Base-by-base conservation (phyloP, 768 basidiomycete species). In the Tulasnella sp. region DNA sequence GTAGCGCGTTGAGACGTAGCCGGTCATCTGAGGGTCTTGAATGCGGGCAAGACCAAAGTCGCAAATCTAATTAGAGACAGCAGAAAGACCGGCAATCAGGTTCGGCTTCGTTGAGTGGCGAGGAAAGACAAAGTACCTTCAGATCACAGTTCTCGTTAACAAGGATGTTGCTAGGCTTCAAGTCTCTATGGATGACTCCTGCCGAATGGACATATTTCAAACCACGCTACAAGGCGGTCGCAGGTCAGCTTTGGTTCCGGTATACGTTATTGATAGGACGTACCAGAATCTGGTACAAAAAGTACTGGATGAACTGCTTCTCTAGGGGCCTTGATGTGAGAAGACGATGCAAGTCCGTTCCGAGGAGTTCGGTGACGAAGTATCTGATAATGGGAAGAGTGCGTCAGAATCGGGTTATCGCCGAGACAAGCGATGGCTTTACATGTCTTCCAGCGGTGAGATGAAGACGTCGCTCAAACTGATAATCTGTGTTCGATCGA, bases 261-360 rank as follows among this genome's bases (percentile, higher is more conserved):
- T 2, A 58, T 29, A 58, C 2, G n/a, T 6, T 58, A n/a, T 9
- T 25, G 8, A 7, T 22, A 14, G 36, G 29, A 85, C 91, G 75
- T 76, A 96, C 96, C 77, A 99, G 88, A 79, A 99, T 99, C 84
- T 99, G 97, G 85, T 99, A 99, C 36, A 99, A 86, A 87, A 99
- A 99, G 84, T 99, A 99, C 82, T 99, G 97, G 77, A 99, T 99
- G 84, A 99, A 99, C 83, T 99, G 97, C 86, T 99, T 99, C 86
- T 99, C 97, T 80, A 99, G 86, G 15, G 97, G 97, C 64, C 97
- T 88, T 37, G 95, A 97, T 22, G 97, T 99, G 80, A 99, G 88
- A 39, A 99, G 89, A 78, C 97, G 94, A 82, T 99, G 97, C 17
- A 99, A 88, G 85, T 99, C 97, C 79, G 97, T 99, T 67, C 97